Conservation (phyloP, 345 rosid species). For the Raphanus raphanistrum region DNA sequence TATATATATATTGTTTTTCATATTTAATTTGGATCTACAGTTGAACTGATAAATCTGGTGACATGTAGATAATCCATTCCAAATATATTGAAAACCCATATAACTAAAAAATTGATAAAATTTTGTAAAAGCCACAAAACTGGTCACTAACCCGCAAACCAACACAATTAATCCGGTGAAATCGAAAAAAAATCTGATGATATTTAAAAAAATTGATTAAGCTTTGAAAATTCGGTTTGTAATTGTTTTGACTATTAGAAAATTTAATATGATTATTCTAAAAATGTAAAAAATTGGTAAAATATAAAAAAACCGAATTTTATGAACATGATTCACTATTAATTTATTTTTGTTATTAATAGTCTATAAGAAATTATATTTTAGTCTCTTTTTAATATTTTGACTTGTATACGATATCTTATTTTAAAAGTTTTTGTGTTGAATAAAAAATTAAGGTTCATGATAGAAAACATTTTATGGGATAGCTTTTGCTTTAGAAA, state of each 20-base stretch:
- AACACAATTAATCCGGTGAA: not conserved
- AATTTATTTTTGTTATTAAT: not conserved
- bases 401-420: not conserved
- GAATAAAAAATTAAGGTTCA: too few species aligned
- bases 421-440: too few species aligned
- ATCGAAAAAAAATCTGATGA: not conserved
- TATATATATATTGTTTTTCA: too few species aligned
- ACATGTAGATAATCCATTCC: not conserved
- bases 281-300: not conserved
- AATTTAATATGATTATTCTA: too few species aligned
- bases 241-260: not conserved
- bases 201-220: too few species aligned
- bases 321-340: not conserved
- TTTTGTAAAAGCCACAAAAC: not conserved
- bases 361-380: too few species aligned
- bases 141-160: not conserved
- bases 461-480: not conserved
- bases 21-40: not conserved
- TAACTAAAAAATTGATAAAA: too few species aligned
- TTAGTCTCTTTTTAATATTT: too few species aligned
- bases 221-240: not conserved
- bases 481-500: not conserved
- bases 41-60: not conserved
- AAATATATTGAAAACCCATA: too few species aligned
- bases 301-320: too few species aligned